Conservation (phyloP, 2,329 filamentous ascomycete species). For the Colletotrichum incanum region DNA sequence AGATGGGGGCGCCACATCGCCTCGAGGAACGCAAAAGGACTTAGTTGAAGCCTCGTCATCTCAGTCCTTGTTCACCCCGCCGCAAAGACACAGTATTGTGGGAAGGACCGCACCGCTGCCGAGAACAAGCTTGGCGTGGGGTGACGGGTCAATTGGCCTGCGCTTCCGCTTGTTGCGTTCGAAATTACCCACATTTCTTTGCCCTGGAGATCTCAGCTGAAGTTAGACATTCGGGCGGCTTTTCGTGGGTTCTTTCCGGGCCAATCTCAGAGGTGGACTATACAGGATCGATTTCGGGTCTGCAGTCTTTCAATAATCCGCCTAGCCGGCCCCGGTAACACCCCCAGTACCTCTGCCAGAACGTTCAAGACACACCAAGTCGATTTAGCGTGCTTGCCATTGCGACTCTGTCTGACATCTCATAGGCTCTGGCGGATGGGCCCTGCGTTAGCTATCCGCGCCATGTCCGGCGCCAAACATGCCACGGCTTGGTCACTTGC, state of each 20-base stretch:
- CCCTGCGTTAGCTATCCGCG: not conserved
- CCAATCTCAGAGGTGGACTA: not conserved
- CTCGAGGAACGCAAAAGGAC: not conserved
- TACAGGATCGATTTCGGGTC: not conserved
- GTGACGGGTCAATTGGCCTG: not conserved
- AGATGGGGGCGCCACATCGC: not conserved
- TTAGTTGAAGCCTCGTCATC: not conserved
- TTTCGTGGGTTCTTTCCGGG: not conserved
- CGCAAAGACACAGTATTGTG: not conserved
- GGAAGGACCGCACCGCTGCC: not conserved
- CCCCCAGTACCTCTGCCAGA: not conserved
- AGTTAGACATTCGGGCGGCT: not conserved
- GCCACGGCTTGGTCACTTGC: not conserved
- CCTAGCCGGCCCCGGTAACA: not conserved
- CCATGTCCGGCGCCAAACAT: not conserved
- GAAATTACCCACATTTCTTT: not conserved
- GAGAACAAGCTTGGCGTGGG: constrained; percentile 9
- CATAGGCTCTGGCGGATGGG: not conserved
- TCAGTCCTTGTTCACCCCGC: not conserved
- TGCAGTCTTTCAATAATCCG: constrained; percentile 10
- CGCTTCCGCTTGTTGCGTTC: not conserved
- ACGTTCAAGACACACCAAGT: not conserved
- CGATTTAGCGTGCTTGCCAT: not conserved
- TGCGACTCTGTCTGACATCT: not conserved
- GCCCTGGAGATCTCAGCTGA: not conserved